Conservation (phyloP, 148 eudicot species). For the Vaccinium macrocarpon region DNA sequence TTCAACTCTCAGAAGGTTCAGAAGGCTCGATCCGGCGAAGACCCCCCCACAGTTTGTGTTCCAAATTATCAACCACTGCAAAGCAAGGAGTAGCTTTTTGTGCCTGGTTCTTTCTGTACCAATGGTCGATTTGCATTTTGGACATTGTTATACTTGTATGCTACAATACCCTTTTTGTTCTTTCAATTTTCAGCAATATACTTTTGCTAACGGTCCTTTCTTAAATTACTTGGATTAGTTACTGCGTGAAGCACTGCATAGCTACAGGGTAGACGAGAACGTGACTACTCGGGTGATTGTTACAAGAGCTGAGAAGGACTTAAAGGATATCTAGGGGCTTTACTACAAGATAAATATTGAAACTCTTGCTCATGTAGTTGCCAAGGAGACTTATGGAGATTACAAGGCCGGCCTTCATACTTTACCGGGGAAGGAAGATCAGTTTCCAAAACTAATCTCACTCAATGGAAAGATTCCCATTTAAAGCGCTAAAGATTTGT, state of each 20-base stretch:
- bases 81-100: not conserved
- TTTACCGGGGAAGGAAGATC: conserved; percentile 52
- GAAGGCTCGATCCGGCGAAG: too few species aligned
- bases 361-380: conserved; percentile 35
- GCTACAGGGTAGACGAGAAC: conserved; percentile 67
- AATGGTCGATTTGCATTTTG: conserved; percentile 10
- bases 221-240: conserved; percentile 53
- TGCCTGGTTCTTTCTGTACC: not conserved
- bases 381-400: conserved; percentile 66
- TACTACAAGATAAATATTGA: conserved; percentile 54
- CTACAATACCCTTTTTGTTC: not conserved
- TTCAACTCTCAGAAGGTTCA: too few species aligned
- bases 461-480: too few species aligned
- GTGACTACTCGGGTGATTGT: conserved; percentile 41
- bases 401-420: conserved; percentile 72
- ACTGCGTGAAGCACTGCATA: conserved; percentile 50
- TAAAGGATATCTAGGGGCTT: conserved; percentile 20
- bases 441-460: conserved; percentile 14
- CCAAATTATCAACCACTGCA: conserved; percentile 2
- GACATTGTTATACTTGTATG: conserved; percentile 3
- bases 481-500: too few species aligned
- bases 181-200: too few species aligned
- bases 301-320: conserved; percentile 27
- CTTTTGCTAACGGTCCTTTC: too few species aligned
- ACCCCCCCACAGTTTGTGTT: too few species aligned